Evolutionary conservation across 2,329 filamentous ascomycete species (phyloP).

Genomic region (Botrytis pseudocinerea): DNA sequence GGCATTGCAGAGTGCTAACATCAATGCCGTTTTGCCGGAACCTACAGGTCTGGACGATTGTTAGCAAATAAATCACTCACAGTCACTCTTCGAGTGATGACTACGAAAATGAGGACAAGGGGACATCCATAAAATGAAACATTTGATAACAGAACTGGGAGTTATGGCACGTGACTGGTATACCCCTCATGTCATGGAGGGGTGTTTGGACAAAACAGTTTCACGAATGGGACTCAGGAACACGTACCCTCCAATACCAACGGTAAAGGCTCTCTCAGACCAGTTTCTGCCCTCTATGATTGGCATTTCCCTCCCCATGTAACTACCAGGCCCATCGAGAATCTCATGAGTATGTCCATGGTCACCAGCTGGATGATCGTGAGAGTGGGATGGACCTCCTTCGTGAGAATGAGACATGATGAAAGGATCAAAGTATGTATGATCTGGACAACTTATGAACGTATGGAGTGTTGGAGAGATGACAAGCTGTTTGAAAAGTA

Average conservation of each 20-base stretch:
- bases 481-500: neutral
- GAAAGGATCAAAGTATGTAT: neutral
- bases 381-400: conserved; percentile 53
- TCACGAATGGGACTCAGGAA: conserved; percentile 9
- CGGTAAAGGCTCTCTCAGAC: conserved; percentile 85
- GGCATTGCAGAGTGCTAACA: conserved; percentile 87
- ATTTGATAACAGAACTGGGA: neutral
- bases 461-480: neutral
- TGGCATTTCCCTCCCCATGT: conserved; percentile 86
- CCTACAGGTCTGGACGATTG: conserved; percentile 72
- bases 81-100: neutral
- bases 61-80: neutral
- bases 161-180: conserved; percentile 22
- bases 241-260: conserved; percentile 91
- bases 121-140: neutral
- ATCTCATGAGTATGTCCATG: conserved; percentile 97
- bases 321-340: conserved; percentile 89
- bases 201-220: neutral
- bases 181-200: conserved; percentile 26
- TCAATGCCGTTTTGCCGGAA: conserved; percentile 94
- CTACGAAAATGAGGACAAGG: neutral
- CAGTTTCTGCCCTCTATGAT: conserved; percentile 86
- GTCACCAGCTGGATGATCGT: conserved; percentile 58
- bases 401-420: conserved; percentile 35
- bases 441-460: neutral